phyloP scores from a whole-genome alignment of 176 grass and related monocot genomes.

The Carex cristatella region DNA sequence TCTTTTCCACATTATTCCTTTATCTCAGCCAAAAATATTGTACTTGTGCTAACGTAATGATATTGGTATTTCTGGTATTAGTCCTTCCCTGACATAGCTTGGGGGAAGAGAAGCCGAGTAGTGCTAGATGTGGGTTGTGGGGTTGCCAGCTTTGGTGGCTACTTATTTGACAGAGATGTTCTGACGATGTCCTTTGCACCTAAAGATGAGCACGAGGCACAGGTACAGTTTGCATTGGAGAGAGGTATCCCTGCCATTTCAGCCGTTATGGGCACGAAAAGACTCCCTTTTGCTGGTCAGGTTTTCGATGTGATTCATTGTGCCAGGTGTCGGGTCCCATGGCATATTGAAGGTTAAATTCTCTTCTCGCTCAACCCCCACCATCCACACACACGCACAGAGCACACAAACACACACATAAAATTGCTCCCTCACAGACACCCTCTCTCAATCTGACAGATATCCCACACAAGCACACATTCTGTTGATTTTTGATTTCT shows the following conservation, averaged over 20 bases:
- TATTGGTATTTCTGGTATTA: slow-evolving; percentile 11
- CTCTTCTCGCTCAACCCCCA: neutral
- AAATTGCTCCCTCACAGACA: neutral
- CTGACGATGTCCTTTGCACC: slow-evolving; percentile 98
- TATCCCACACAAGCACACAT: neutral
- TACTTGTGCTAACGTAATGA: neutral
- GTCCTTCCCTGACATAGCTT: slow-evolving; percentile 87
- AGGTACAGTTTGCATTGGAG: slow-evolving; percentile 98
- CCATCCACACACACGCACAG: neutral
- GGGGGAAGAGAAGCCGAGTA: slow-evolving; percentile 75
- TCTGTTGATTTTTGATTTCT: neutral
- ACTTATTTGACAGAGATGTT: slow-evolving; percentile 95
- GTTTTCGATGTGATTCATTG: slow-evolving; percentile 97
- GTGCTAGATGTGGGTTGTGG: slow-evolving; percentile 96
- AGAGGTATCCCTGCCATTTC: slow-evolving; percentile 98
- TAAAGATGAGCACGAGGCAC: slow-evolving; percentile 99
- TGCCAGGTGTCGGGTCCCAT: slow-evolving; percentile 88
- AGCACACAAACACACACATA: neutral
- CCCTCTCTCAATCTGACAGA: neutral
- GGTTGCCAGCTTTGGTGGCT: slow-evolving; percentile 98
- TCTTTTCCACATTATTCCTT: neutral
- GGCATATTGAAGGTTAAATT: slow-evolving; percentile 85
- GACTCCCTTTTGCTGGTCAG: slow-evolving; percentile 82
- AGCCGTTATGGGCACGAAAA: slow-evolving; percentile 97
- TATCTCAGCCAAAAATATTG: neutral